Percentiles rank a stretch among this genome's conserved stretches.
phyloP scores from a whole-genome alignment of 306 rosid genomes.

The Malus domestica region ASM211411v1 NC_041798.1:24141001-24141500 shows the following conservation, averaged over 20 bases:
- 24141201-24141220: not conserved
- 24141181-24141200: not conserved
- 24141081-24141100: not conserved
- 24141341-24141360: not conserved
- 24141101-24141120: not conserved
- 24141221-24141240: not conserved
- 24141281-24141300: not conserved
- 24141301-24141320: slow-evolving; percentile 6
- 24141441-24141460: slow-evolving; percentile 85
- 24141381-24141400: slow-evolving; percentile 11
- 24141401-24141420: slow-evolving; percentile 97
- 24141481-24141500: slow-evolving; percentile 62
- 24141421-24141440: slow-evolving; percentile 96
- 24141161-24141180: not conserved
- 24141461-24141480: slow-evolving; percentile 89
- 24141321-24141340: slow-evolving; percentile 16
- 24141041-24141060: too few relatives aligned
- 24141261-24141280: not conserved
- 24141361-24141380: not conserved
- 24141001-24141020: too few relatives aligned
- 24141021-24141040: too few relatives aligned
- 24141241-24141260: not conserved
- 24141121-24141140: not conserved
- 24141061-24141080: not conserved
- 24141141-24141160: not conserved